A percentile compares a stretch with the other conserved stretches of the same genome.
phyloP scores from a whole-genome alignment of 305 asterid species.

The Plantago lanceolata region DNA sequence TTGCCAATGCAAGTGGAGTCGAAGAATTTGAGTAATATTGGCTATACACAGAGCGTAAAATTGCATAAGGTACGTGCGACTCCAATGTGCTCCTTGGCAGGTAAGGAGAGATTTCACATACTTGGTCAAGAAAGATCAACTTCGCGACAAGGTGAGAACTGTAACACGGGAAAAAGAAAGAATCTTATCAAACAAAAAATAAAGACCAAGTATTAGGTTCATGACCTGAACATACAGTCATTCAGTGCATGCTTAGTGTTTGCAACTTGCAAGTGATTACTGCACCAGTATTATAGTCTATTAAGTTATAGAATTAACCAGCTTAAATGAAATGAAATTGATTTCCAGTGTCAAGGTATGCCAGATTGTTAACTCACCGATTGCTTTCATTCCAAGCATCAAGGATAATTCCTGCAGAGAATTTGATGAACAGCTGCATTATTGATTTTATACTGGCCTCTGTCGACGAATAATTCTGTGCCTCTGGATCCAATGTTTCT shows the following conservation, averaged over 20 bases:
- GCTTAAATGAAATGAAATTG: not conserved
- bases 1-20: conserved; percentile 46
- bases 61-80: conserved; percentile 70
- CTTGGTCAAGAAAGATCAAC: conserved; percentile 87
- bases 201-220: not conserved
- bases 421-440: conserved; percentile 84
- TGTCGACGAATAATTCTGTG: conserved; percentile 52
- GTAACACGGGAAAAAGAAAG: conserved; percentile 15
- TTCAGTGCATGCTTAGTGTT: not conserved
- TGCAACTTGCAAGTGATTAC: not conserved
- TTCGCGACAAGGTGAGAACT: conserved; percentile 81
- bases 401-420: conserved; percentile 78
- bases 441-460: conserved; percentile 78
- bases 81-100: conserved; percentile 85
- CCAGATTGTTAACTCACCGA: conserved; percentile 41
- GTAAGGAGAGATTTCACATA: conserved; percentile 83
- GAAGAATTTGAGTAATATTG: conserved; percentile 75
- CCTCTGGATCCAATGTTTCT: conserved; percentile 56
- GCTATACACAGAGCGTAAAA: conserved; percentile 81
- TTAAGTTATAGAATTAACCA: not conserved
- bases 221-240: not conserved
- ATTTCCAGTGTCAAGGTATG: not conserved
- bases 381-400: conserved; percentile 81
- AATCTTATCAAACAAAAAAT: conserved; percentile 4
- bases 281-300: too few species aligned